phyloP scores from a whole-genome alignment of 805 yeast species.

The Saturnispora hagleri region DNA sequence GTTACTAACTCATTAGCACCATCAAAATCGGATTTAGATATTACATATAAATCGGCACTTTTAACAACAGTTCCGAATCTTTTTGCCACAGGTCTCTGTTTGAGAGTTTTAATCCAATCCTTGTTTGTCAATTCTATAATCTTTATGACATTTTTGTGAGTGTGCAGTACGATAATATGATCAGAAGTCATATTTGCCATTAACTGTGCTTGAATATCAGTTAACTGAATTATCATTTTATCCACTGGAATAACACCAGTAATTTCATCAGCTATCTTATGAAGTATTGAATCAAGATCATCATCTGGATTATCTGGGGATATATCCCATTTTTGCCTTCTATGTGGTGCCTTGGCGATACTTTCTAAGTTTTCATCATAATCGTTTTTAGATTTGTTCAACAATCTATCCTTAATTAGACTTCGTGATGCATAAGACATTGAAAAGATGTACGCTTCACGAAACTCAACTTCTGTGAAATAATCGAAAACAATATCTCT shows the following conservation, averaged over 20 bases:
- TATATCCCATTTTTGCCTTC: background rate
- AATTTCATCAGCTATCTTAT: conserved; percentile 28
- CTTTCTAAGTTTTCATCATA: background rate
- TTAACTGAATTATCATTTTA: conserved; percentile 55
- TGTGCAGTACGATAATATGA: conserved; percentile 57
- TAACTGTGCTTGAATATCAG: conserved; percentile 78
- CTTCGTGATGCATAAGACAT: conserved; percentile 23
- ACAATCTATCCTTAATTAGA: conserved; percentile 7
- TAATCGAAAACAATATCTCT: conserved; percentile 59
- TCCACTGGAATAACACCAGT: conserved; percentile 33
- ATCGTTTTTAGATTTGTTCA: background rate
- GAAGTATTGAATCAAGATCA: conserved; percentile 45
- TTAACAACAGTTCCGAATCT: conserved; percentile 61
- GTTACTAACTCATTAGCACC: background rate
- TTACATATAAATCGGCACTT: conserved; percentile 64
- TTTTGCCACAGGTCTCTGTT: conserved; percentile 40
- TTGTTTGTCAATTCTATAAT: conserved; percentile 52
- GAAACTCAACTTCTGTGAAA: conserved; percentile 37
- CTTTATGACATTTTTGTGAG: conserved; percentile 63
- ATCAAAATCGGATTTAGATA: conserved; percentile 41
- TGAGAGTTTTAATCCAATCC: conserved; percentile 10
- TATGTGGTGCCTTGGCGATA: background rate
- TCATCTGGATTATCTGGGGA: conserved; percentile 9
- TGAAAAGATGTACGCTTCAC: conserved; percentile 35
- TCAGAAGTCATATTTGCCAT: conserved; percentile 42